Percentiles rank a stretch among this genome's conserved stretches.
phyloP scores from a whole-genome alignment of 371 early-diverging fungal species.

The Dichotomocladium elegans region DNA sequence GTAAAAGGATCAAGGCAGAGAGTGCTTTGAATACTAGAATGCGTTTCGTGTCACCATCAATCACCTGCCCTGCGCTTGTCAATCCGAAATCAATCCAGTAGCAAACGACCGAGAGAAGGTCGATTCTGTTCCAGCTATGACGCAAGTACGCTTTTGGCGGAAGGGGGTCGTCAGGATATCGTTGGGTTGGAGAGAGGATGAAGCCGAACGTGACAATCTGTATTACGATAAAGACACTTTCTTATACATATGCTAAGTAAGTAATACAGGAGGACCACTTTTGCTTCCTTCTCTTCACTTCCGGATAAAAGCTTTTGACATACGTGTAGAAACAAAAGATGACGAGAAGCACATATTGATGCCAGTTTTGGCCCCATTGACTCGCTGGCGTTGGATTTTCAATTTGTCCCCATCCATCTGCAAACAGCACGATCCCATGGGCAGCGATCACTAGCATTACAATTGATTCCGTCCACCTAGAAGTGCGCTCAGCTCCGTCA shows the following conservation, averaged over 20 bases:
- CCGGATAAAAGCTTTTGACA: conserved; percentile 4
- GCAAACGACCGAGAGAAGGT: conserved; percentile 51
- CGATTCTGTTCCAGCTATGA: conserved; percentile 69
- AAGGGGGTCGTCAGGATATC: conserved; percentile 3
- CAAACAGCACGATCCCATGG: conserved; percentile 43
- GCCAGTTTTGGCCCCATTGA: conserved; percentile 49
- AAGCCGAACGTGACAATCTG: conserved; percentile 57
- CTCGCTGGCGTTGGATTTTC: conserved; percentile 22
- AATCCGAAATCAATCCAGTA: conserved; percentile 60
- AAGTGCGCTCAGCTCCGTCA: not conserved
- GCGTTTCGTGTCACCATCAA: conserved; percentile 28
- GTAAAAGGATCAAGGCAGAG: conserved; percentile 50
- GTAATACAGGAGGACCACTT: not conserved
- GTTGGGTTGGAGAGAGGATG: conserved; percentile 31
- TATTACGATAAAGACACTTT: conserved; percentile 5
- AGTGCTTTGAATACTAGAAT: conserved; percentile 56
- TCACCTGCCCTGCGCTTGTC: conserved; percentile 27
- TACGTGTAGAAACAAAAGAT: conserved; percentile 61
- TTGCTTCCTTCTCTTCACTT: not conserved
- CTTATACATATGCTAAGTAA: too few species aligned
- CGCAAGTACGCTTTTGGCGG: conserved; percentile 48
- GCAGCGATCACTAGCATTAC: conserved; percentile 47
- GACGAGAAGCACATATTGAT: conserved; percentile 47
- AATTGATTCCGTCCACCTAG: conserved; percentile 55
- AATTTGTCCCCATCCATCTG: conserved; percentile 38